A percentile compares a stretch with the other conserved stretches of the same genome.
Evolutionary conservation across 1,284 basidiomycete genomes (phyloP).

Genomic region (Anthracocystis panici-leucophaei): DNA sequence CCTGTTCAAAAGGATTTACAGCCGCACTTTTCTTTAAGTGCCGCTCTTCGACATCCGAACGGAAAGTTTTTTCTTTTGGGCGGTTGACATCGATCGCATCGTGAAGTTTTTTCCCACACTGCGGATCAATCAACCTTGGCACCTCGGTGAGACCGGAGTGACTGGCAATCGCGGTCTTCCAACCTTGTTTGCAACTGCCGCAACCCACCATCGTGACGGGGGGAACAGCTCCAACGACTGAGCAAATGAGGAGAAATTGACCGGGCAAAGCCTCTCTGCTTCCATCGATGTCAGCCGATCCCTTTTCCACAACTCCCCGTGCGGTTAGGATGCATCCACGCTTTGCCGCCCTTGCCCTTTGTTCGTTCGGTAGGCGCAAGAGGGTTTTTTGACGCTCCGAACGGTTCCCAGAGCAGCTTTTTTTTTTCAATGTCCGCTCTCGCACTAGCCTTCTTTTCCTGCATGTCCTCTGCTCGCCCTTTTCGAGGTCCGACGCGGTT

Average conservation of each 20-base stretch:
- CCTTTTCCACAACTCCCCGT: no score
- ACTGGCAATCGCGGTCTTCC: constrained; percentile 4
- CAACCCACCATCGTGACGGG: background rate
- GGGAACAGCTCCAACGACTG: no score
- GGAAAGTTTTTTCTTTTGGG: no score
- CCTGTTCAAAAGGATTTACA: background rate
- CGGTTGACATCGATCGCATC: constrained; percentile 1
- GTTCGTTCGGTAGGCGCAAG: background rate
- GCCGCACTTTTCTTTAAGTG: constrained; percentile 1
- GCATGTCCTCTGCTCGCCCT: background rate
- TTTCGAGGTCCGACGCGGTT: background rate
- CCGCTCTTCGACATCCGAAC: background rate
- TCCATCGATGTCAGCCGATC: no score
- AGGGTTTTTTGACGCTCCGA: constrained; percentile 6
- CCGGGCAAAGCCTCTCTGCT: no score
- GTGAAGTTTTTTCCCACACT: background rate
- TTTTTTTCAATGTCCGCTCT: constrained; percentile 13
- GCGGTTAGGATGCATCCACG: no score
- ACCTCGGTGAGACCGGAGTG: background rate
- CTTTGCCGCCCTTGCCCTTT: no score
- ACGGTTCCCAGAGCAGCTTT: background rate
- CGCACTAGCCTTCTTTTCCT: constrained; percentile 28
- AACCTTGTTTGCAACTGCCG: constrained; percentile 4
- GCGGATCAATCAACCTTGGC: background rate
- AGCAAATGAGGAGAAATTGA: background rate